Evolutionary conservation across 2,329 filamentous ascomycete genomes (phyloP).

Genomic region (Sclerotinia subarctica): DNA sequence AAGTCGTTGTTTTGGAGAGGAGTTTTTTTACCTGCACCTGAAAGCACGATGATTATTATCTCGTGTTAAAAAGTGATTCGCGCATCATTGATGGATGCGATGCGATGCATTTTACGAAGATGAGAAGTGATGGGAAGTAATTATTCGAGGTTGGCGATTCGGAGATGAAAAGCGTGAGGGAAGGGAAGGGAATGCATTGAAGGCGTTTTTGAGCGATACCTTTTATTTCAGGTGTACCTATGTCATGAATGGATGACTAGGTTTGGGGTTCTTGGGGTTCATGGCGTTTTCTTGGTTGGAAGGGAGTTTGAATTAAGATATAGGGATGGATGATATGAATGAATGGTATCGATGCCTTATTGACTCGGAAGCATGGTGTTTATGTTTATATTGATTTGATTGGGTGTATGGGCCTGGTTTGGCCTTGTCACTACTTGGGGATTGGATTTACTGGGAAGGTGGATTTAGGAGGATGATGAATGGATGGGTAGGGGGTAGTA

Average conservation of each 20-base stretch:
- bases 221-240: not conserved
- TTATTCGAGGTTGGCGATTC: not conserved
- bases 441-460: not conserved
- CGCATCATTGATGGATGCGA: not conserved
- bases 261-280: slow-evolving; percentile 1
- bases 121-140: slow-evolving; percentile 6
- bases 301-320: not conserved
- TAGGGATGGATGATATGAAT: slow-evolving; percentile 8
- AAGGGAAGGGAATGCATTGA: not conserved
- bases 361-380: slow-evolving; percentile 12
- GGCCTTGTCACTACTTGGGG: not conserved
- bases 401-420: not conserved
- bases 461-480: too few species aligned
- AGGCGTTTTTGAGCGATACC: slow-evolving; percentile 9
- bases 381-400: slow-evolving; percentile 4
- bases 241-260: slow-evolving; percentile 3
- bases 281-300: slow-evolving; percentile 1
- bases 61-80: not conserved
- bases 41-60: not conserved
- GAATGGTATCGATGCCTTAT: slow-evolving; percentile 5
- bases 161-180: not conserved
- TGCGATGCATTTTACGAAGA: not conserved
- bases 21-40: not conserved
- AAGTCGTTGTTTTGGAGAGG: not conserved
- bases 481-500: too few species aligned